Percentiles rank a stretch among this genome's conserved stretches.
These are phyloP conservation scores for Westerdykella aurantiaca DNA, from an alignment of 2,329 filamentous ascomycete species.

Conservation along the genomic window DNA sequence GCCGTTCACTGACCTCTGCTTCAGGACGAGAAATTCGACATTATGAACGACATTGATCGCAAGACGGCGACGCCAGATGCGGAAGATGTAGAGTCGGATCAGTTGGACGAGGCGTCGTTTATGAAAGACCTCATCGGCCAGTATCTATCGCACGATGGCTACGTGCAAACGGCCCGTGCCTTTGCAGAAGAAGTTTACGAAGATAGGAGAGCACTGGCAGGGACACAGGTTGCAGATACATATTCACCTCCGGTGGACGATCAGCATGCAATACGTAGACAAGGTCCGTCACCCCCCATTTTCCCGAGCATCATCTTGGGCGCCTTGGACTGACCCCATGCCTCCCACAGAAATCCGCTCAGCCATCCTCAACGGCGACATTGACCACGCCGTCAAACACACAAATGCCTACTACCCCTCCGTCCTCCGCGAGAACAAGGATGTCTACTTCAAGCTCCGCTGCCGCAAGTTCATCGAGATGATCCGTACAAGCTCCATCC, in stretches of 20 bases:
- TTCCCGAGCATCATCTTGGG: too few relatives aligned
- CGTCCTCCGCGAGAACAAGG: constrained; percentile 72
- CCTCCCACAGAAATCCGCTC: constrained; percentile 64
- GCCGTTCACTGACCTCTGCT: background rate
- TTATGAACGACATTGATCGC: constrained; percentile 28
- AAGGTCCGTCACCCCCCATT: constrained; percentile 54
- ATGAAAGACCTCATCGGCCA: constrained; percentile 80
- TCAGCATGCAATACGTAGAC: constrained; percentile 76
- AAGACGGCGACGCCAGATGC: constrained; percentile 10
- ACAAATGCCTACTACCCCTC: constrained; percentile 73
- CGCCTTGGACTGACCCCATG: constrained; percentile 6
- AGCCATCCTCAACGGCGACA: constrained; percentile 84
- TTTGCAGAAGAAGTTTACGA: constrained; percentile 76
- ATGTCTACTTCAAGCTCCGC: constrained; percentile 80
- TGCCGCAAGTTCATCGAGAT: constrained; percentile 96
- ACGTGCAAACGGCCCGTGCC: constrained; percentile 83
- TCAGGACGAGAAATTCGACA: constrained; percentile 30
- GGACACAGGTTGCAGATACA: constrained; percentile 46
- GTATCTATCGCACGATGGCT: constrained; percentile 91
- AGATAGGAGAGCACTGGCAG: constrained; percentile 65
- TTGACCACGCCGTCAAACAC: constrained; percentile 81
- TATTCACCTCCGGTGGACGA: constrained; percentile 69
- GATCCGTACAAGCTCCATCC: constrained; percentile 35
- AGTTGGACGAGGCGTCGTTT: constrained; percentile 62
- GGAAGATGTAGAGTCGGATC: constrained; percentile 11